phyloP scores from a whole-genome alignment of 352 stramenopile genomes.

The Blastocystis sp. region DNA sequence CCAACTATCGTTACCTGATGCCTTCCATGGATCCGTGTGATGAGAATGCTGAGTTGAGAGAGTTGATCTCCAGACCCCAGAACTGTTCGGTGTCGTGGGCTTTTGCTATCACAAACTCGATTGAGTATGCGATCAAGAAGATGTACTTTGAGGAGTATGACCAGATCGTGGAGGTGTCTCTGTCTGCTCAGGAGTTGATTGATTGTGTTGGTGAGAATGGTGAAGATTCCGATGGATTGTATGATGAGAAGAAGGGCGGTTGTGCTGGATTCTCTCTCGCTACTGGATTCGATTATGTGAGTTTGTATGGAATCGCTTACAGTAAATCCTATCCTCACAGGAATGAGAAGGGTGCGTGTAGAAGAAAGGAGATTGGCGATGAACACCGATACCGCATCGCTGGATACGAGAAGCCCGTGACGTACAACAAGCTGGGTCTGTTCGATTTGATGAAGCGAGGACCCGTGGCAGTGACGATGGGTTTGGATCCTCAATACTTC shows the following conservation, averaged over 20 bases:
- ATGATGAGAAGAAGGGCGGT: too few relatives aligned
- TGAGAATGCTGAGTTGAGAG: not conserved
- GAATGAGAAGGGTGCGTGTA: not conserved
- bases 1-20: not conserved
- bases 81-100: not conserved
- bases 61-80: not conserved
- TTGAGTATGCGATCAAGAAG: slow-evolving; percentile 19
- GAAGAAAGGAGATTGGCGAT: not conserved
- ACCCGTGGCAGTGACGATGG: not conserved
- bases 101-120: not conserved
- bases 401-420: not conserved
- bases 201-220: not conserved
- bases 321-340: not conserved
- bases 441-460: not conserved
- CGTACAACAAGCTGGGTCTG: slow-evolving; percentile 24
- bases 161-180: not conserved
- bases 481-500: slow-evolving; percentile 12
- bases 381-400: not conserved
- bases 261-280: not conserved
- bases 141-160: not conserved
- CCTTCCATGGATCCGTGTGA: not conserved
- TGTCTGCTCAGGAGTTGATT: slow-evolving; percentile 6
- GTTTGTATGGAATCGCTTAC: not conserved
- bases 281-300: not conserved
- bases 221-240: not conserved